These are phyloP conservation scores for Didymella keratinophila DNA, from an alignment of 2,329 filamentous ascomycete species.

Conservation along the genomic window DNA sequence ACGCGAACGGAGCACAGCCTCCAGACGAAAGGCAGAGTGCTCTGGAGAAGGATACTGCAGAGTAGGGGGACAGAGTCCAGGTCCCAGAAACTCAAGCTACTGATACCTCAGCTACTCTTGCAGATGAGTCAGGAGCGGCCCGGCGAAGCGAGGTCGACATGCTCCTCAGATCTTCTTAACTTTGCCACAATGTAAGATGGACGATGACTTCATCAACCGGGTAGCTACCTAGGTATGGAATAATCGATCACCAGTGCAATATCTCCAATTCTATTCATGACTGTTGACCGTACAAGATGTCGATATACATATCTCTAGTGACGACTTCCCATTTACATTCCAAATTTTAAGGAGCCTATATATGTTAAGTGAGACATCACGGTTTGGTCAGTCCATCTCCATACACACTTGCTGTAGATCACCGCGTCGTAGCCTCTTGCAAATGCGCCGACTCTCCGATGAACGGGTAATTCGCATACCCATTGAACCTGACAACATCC, in stretches of 20 bases:
- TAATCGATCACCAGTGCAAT: too few relatives aligned
- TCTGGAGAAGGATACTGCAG: background rate
- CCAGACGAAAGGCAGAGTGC: background rate
- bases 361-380: too few relatives aligned
- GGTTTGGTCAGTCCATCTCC: too few relatives aligned
- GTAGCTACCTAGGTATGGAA: too few relatives aligned
- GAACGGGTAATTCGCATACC: constrained; percentile 12
- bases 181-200: too few relatives aligned
- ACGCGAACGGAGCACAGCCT: background rate
- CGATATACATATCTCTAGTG: too few relatives aligned
- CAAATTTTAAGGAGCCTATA: too few relatives aligned
- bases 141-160: background rate
- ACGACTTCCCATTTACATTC: too few relatives aligned
- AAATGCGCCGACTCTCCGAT: constrained; percentile 9
- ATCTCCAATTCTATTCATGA: too few relatives aligned
- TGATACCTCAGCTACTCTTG: background rate
- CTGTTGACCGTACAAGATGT: too few relatives aligned
- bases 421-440: background rate
- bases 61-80: constrained; percentile 2
- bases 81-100: constrained; percentile 8
- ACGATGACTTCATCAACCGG: too few relatives aligned
- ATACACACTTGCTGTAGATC: background rate
- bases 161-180: background rate
- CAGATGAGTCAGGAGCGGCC: background rate
- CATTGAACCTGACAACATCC: constrained; percentile 6